A percentile compares a stretch with the other conserved stretches of the same genome.
Evolutionary conservation across 768 basidiomycete species (phyloP).

Genomic region (Sarcodon aspratus): DNA sequence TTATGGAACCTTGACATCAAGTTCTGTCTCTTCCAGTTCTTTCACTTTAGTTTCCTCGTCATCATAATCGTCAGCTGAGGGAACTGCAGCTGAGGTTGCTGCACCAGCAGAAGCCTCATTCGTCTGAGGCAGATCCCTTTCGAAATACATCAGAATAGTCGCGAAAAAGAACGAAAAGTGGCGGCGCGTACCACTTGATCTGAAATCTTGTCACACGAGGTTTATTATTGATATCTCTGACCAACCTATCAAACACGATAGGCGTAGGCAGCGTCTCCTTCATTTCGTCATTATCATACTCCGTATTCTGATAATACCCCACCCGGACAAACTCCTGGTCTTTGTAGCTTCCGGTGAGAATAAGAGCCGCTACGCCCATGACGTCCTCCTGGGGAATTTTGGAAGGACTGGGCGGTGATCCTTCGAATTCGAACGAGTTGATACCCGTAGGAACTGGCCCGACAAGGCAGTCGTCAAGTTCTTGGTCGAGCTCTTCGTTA

Average conservation of each 20-base stretch:
- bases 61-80: constrained; percentile 32
- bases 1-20: too few relatives aligned
- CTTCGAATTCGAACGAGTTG: constrained; percentile 96
- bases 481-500: constrained; percentile 87
- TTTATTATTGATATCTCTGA: constrained; percentile 83
- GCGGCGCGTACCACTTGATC: constrained; percentile 61
- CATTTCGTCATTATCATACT: constrained; percentile 94
- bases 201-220: constrained; percentile 91
- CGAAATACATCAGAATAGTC: constrained; percentile 3
- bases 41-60: constrained; percentile 15
- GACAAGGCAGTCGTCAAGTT: constrained; percentile 94
- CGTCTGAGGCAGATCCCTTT: constrained; percentile 53
- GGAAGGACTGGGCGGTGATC: constrained; percentile 69
- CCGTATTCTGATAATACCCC: constrained; percentile 98
- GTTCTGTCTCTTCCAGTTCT: too few relatives aligned
- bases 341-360: constrained; percentile 90
- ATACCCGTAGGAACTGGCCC: constrained; percentile 95
- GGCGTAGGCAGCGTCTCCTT: constrained; percentile 55
- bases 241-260: constrained; percentile 69
- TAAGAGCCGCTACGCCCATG: constrained; percentile 92
- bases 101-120: constrained; percentile 39
- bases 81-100: constrained; percentile 61
- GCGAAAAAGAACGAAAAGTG: background rate
- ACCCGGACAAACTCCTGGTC: constrained; percentile 99
- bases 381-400: constrained; percentile 86